Conservation (phyloP, 2,329 filamentous ascomycete genomes). For the Trichophyton rubrum region DNA sequence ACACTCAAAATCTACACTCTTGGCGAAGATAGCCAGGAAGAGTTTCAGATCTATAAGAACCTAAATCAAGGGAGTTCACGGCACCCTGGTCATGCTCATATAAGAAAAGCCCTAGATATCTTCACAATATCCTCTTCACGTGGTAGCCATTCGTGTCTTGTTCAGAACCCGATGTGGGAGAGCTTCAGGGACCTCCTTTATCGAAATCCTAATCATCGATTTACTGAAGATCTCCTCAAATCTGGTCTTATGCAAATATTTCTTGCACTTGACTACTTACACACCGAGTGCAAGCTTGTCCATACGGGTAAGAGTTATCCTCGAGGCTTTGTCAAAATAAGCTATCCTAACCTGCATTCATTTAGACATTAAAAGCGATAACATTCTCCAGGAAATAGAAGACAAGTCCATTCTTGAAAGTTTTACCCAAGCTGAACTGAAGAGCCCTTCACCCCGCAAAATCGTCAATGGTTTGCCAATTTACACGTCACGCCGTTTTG, state of each 20-base stretch:
- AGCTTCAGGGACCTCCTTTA: conserved; percentile 29
- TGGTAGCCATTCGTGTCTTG: conserved; percentile 22
- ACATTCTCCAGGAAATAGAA: conserved; percentile 29
- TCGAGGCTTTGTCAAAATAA: not conserved
- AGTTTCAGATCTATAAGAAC: conserved; percentile 21
- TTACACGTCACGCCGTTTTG: conserved; percentile 27
- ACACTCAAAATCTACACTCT: conserved; percentile 19
- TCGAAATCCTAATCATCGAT: conserved; percentile 27
- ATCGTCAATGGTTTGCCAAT: conserved; percentile 21
- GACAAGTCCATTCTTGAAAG: conserved; percentile 26
- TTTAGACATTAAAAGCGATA: conserved; percentile 34
- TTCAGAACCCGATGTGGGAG: conserved; percentile 29
- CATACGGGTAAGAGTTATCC: conserved; percentile 30
- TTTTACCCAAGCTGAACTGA: conserved; percentile 25
- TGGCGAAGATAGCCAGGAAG: conserved; percentile 14
- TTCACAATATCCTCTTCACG: conserved; percentile 21
- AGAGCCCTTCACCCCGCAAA: conserved; percentile 29
- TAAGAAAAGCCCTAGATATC: conserved; percentile 22
- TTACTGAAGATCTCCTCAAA: conserved; percentile 29
- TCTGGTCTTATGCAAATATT: conserved; percentile 27
- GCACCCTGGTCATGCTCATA: conserved; percentile 20
- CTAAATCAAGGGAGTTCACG: conserved; percentile 17
- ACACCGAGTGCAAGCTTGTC: conserved; percentile 33
- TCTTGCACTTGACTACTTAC: conserved; percentile 32
- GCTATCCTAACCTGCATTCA: not conserved